Evolutionary conservation across 1,284 basidiomycete species (phyloP).

Genomic region (Limonomyces culmigenus): DNA sequence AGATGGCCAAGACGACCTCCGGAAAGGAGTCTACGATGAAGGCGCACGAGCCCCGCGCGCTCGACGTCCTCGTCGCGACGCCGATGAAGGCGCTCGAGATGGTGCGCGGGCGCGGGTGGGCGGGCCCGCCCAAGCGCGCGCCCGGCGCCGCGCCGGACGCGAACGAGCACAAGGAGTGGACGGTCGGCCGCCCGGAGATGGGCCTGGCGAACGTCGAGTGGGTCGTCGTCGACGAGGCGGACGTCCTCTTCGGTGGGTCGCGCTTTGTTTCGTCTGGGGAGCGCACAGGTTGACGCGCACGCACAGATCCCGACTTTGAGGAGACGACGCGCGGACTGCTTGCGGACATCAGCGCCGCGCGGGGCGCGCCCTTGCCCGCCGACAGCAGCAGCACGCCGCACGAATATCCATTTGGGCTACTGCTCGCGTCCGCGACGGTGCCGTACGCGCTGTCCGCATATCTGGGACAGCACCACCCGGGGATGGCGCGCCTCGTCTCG

Average conservation of each 20-base stretch:
- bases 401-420: conserved; percentile 57
- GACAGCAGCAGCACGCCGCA: conserved; percentile 10
- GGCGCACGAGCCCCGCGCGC: conserved; percentile 16
- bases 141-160: conserved; percentile 8
- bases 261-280: not conserved
- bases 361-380: conserved; percentile 27
- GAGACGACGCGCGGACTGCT: conserved; percentile 52
- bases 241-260: conserved; percentile 65
- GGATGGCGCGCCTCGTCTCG: conserved; percentile 52
- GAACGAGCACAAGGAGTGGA: conserved; percentile 12
- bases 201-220: conserved; percentile 57
- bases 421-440: conserved; percentile 80
- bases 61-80: conserved; percentile 67
- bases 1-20: conserved; percentile 13
- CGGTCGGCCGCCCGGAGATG: conserved; percentile 31
- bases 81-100: conserved; percentile 63
- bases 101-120: conserved; percentile 47
- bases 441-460: conserved; percentile 58
- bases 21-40: too few relatives aligned
- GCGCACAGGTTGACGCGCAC: not conserved
- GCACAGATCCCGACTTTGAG: conserved; percentile 61
- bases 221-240: conserved; percentile 80
- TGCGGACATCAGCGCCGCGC: conserved; percentile 48
- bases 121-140: conserved; percentile 9
- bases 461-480: conserved; percentile 43